Evolutionary conservation across 176 grass and related monocot species (phyloP), one percentile per base, ranked within the genome.

Genomic region (Luzula sylvatica): DNA sequence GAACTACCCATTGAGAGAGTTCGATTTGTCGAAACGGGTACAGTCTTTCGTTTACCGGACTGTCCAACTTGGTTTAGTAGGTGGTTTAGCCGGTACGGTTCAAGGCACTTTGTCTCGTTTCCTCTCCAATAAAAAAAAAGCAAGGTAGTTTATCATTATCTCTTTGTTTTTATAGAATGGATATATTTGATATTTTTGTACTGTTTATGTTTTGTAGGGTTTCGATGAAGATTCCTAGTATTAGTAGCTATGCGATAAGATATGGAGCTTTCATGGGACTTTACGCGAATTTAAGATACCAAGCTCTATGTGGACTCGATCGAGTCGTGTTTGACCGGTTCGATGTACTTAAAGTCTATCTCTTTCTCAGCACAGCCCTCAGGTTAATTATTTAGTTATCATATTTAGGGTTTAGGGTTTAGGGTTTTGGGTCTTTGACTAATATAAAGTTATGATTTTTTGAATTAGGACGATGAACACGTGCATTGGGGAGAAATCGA

Each of bases 241-340:
- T 78, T 17, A 68, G 80, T 26, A 77, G 70, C 64, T 79, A 86
- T 74, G 75, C 92, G 19, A 84, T 98, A 79, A 79, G 85, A 32
- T 98, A 86, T 68, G 92, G 92, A 42, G 81, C 92, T 55, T 86
- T 98, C 56, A 71, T 98, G 76, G 92, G 85, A 61, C 61, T 98
- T 46, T 98, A 90, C 71, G 81, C 65, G 40, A 98, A 98, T 78
- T 50, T 86, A 27, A 67, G 92, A 3, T 90, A 98, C 79, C 92
- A 98, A 60, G 63, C 88, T 14, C 62, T 98, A 17, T 82, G 52
- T 74, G 92, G 92, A 58, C 22, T 90, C 40, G 92, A 98, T 70
- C 69, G 70, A 50, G 80, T 70, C 70, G 60, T 79, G 51, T 35
- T 87, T 50, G 78, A 76, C 45, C 78, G 74, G 56, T 98, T 98